phyloP scores from a whole-genome alignment of 768 basidiomycete genomes.

The Gymnopilus junonius region DNA sequence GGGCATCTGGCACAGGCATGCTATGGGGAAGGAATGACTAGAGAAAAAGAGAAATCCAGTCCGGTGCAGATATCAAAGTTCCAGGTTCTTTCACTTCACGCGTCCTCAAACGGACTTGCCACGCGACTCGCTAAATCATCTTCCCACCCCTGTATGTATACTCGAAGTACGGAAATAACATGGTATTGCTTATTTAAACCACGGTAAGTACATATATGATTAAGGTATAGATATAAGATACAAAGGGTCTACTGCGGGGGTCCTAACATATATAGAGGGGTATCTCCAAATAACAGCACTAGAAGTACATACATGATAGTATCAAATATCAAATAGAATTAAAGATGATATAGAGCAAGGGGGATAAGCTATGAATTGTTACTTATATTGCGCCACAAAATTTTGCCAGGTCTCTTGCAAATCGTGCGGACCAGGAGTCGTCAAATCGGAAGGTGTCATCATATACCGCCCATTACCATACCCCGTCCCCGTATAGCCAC shows the following conservation, averaged over 20 bases:
- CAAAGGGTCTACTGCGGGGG: background rate
- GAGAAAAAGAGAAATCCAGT: slow-evolving; percentile 7
- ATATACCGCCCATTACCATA: slow-evolving; percentile 17
- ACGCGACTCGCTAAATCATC: background rate
- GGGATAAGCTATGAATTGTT: slow-evolving; percentile 5
- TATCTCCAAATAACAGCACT: background rate
- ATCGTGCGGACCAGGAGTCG: slow-evolving; percentile 37
- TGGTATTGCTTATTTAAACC: background rate
- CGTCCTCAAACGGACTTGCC: background rate
- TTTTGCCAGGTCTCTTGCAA: slow-evolving; percentile 52
- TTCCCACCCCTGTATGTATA: background rate
- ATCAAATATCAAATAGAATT: background rate
- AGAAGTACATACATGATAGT: background rate
- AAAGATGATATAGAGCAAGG: background rate
- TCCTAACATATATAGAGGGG: background rate
- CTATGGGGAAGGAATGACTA: slow-evolving; percentile 21
- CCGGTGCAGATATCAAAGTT: background rate
- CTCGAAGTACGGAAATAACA: slow-evolving; percentile 9
- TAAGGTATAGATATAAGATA: background rate
- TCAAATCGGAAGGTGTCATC: slow-evolving; percentile 31
- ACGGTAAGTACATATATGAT: background rate
- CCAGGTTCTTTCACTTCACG: background rate
- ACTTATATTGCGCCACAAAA: slow-evolving; percentile 50
- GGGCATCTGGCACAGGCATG: slow-evolving; percentile 71
- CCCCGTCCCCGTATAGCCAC: slow-evolving; percentile 12